A percentile compares a stretch with the other conserved stretches of the same genome.
Conservation (phyloP, 345 rosid genomes). For the Luvunga scandens region DNA sequence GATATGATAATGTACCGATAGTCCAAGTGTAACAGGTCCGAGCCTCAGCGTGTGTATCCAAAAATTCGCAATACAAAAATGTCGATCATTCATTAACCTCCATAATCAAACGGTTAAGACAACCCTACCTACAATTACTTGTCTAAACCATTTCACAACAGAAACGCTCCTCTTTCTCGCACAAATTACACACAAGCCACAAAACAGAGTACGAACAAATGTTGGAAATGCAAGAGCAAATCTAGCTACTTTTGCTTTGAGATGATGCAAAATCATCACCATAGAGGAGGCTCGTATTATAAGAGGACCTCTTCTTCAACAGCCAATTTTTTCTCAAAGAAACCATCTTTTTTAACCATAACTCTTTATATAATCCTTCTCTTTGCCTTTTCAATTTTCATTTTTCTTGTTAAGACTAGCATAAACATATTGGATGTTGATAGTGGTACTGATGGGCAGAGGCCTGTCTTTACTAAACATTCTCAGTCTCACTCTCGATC, state of each 20-base stretch:
- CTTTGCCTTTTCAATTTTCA: conserved; percentile 30
- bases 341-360: conserved; percentile 17
- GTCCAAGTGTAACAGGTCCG: no score
- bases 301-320: conserved; percentile 18
- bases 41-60: no score
- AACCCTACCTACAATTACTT: neutral
- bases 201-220: no score
- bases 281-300: conserved; percentile 7
- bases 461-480: conserved; percentile 13
- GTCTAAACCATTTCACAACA: neutral
- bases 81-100: no score
- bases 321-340: conserved; percentile 21
- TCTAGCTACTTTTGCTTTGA: conserved; percentile 7
- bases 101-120: neutral
- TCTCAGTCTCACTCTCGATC: conserved; percentile 18
- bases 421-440: conserved; percentile 31
- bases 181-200: no score
- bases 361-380: conserved; percentile 30
- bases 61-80: no score
- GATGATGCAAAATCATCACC: conserved; percentile 24
- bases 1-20: no score
- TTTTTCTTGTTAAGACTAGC: conserved; percentile 24
- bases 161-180: neutral
- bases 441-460: neutral
- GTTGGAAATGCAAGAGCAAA: conserved; percentile 12